Evolutionary conservation across 106 monocot genomes (phyloP).

Genomic region (Dendrobium huoshanense): DNA sequence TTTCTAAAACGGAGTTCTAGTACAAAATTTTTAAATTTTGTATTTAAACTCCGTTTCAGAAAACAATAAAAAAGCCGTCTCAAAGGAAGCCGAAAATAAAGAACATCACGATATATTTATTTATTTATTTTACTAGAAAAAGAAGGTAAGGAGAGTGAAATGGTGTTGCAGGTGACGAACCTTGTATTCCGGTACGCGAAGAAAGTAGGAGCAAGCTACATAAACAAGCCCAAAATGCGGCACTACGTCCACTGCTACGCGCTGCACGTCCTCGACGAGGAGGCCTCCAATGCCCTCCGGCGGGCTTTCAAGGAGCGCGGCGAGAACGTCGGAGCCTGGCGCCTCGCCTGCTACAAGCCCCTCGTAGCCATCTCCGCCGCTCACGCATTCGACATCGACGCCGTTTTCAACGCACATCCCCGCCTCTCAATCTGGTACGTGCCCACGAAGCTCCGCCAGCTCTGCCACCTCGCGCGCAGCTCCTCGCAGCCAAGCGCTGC

Average conservation of each 20-base stretch:
- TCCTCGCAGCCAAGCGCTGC: neutral
- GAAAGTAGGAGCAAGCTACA: slow-evolving; percentile 87
- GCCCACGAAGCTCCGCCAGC: slow-evolving; percentile 92
- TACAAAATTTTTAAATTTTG: no score
- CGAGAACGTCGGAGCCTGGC: slow-evolving; percentile 90
- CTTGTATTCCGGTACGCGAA: slow-evolving; percentile 95
- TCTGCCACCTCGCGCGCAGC: slow-evolving; percentile 78
- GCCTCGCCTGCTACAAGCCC: slow-evolving; percentile 88
- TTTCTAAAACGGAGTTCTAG: no score
- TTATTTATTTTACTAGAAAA: no score
- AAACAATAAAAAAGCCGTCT: no score
- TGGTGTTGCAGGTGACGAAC: slow-evolving; percentile 70
- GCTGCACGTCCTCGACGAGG: slow-evolving; percentile 89
- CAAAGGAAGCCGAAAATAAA: no score
- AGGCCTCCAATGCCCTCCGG: slow-evolving; percentile 65
- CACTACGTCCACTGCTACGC: slow-evolving; percentile 99
- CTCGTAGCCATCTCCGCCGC: slow-evolving; percentile 74
- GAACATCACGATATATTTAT: no score
- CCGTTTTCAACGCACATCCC: slow-evolving; percentile 79
- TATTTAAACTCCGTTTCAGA: no score
- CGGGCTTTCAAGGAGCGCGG: slow-evolving; percentile 75
- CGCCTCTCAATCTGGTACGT: slow-evolving; percentile 93
- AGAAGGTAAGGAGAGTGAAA: neutral
- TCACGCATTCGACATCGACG: slow-evolving; percentile 88
- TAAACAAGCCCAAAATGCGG: slow-evolving; percentile 99